Base-by-base conservation (phyloP, 441 rosid genomes). In the Aquilaria agallochum region DNA sequence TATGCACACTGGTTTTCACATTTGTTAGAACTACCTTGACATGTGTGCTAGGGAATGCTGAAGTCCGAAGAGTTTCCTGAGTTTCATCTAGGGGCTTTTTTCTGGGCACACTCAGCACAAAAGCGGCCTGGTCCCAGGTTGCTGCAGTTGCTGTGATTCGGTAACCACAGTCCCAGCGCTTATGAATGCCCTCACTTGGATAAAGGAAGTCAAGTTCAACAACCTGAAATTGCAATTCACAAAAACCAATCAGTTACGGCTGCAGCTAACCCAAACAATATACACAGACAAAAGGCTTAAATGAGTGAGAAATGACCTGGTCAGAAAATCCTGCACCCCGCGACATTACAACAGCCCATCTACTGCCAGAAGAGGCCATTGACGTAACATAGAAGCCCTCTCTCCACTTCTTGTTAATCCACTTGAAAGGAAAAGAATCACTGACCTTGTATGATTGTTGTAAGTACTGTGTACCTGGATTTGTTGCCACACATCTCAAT, bases 361-460 rank as follows among this genome's bases (percentile, higher is more conserved):
- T 73, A 55, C 80, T 75, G 5, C 88, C 88, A 31, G 96, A 67
- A 31, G 96, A 83, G 62, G 94, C 85, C 96, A 89, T 84, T 5
- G 91, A 66, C 1, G 96, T 89, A 27, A 89, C 94, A 62, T 69
- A 72, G 62, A 86, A 89, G 46, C 84, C 96, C 70, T 89, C 96
- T 74, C 69, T 86, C 96, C 91, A 87, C 62, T 87, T 89, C 68
- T 86, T 89, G 67, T 84, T 86, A 49, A 89, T 89, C 96, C 96
- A 88, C 70, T 85, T 88, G 59, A 66, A 91, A 40, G 94, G 95
- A 74, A 89, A 89, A 6, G 83, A 62, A 32, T 89, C 94, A 0
- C 91, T 81, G 2, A 89, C 94, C 81, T 89, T 89, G 77, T 89
- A 89, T 1, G 96, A 89, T 64, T 89, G 96, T 72, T 89, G 96